phyloP scores from a whole-genome alignment of 345 rosid species.

The Gossypium sturtianum region DNA sequence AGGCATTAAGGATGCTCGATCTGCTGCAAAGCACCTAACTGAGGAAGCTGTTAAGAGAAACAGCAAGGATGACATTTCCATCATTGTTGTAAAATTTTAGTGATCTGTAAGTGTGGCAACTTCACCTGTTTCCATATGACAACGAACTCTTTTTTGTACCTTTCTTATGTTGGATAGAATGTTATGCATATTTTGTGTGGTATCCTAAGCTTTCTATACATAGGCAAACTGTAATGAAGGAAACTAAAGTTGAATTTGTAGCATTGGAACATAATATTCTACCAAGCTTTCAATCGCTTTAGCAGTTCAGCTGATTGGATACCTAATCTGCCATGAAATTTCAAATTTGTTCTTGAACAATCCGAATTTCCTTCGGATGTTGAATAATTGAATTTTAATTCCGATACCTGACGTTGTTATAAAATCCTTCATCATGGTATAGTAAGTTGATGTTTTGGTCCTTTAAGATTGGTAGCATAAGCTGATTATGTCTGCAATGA shows the following conservation, averaged over 20 bases:
- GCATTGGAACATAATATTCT: not conserved
- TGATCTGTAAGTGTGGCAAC: constrained; percentile 18
- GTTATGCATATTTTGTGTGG: constrained; percentile 4
- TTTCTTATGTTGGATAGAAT: not conserved
- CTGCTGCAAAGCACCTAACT: constrained; percentile 75
- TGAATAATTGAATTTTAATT: not conserved
- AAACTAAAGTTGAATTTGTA: not conserved
- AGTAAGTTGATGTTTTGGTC: constrained; percentile 6
- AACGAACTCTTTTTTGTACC: not conserved
- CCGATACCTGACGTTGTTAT: not conserved
- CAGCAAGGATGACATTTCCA: constrained; percentile 86
- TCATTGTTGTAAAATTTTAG: constrained; percentile 69
- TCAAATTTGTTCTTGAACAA: not conserved
- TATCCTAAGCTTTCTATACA: not conserved
- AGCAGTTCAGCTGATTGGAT: not conserved
- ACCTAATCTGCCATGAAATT: not conserved
- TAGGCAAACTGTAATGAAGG: not conserved
- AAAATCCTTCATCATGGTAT: not conserved
- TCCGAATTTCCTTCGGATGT: not conserved
- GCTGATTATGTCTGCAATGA: not conserved
- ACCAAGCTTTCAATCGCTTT: no score
- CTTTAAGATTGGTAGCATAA: constrained; percentile 79
- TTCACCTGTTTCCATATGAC: constrained; percentile 1
- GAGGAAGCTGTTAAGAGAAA: constrained; percentile 73
- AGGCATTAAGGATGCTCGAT: constrained; percentile 54